A percentile compares a stretch with the other conserved stretches of the same genome.
Evolutionary conservation across 129 eudicot genomes (phyloP).

Genomic region (Heracleum sosnowskyi): DNA sequence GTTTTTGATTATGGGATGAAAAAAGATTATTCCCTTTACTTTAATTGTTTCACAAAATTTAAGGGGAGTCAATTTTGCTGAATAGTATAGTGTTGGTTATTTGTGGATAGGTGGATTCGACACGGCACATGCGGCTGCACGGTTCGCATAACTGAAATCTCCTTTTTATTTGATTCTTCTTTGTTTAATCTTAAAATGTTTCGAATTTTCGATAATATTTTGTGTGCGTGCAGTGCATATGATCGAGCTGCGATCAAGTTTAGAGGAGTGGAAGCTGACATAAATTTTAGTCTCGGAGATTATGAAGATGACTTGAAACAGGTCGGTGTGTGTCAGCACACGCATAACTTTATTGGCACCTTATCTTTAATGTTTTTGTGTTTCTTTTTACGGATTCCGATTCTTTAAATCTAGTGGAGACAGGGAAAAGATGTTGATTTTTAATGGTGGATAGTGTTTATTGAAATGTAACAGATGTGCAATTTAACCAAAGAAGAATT

Average conservation of each 20-base stretch:
- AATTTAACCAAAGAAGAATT: conserved; percentile 92
- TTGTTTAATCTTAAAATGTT: not conserved
- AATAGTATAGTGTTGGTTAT: not conserved
- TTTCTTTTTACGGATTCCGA: not conserved
- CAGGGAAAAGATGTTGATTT: not conserved
- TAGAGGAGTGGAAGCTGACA: conserved; percentile 88
- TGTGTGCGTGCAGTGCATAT: conserved; percentile 42
- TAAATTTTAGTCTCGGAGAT: conserved; percentile 68
- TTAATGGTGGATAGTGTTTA: conserved; percentile 12
- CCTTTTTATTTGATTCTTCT: not conserved
- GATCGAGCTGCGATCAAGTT: conserved; percentile 95
- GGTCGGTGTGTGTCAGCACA: conserved; percentile 26
- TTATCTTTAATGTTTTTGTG: conserved; percentile 31
- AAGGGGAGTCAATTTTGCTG: not conserved
- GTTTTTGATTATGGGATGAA: not conserved
- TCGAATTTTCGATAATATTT: not conserved
- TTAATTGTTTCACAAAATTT: conserved; percentile 3
- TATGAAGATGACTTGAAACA: conserved; percentile 84
- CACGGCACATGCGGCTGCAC: conserved; percentile 94
- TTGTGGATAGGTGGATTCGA: conserved; percentile 75
- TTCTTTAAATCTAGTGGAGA: not conserved
- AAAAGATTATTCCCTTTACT: conserved; percentile 10
- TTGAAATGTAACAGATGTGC: conserved; percentile 53
- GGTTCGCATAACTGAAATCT: conserved; percentile 36
- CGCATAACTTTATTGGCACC: conserved; percentile 7